Evolutionary conservation across 2,329 filamentous ascomycete genomes (phyloP).

Genomic region (Sporothrix humicola): DNA sequence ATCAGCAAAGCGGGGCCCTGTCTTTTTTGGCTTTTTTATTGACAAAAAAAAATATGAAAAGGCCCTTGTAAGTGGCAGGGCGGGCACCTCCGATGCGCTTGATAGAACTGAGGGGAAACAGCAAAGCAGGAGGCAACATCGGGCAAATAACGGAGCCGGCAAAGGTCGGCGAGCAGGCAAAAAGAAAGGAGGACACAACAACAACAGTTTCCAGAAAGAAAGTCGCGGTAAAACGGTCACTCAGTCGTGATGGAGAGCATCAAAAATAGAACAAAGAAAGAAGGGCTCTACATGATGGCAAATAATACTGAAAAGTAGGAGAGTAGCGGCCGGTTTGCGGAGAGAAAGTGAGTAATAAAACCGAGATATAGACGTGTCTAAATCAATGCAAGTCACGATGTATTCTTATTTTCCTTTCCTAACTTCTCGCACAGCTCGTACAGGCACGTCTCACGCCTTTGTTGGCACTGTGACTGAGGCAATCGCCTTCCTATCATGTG

Average conservation of each 20-base stretch:
- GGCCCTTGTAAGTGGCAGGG: neutral
- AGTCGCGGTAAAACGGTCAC: too few relatives aligned
- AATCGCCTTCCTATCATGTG: neutral
- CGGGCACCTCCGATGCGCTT: neutral
- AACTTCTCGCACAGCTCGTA: neutral
- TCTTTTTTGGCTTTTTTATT: neutral
- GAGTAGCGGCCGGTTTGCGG: neutral
- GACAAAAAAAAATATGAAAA: neutral
- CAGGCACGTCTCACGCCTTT: neutral
- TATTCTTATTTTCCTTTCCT: too few relatives aligned
- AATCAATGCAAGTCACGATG: neutral
- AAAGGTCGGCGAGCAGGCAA: neutral
- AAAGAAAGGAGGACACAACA: neutral
- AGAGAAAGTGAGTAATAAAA: neutral
- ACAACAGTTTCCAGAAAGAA: neutral
- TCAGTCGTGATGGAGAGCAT: too few relatives aligned
- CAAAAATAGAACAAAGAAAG: slow-evolving; percentile 1
- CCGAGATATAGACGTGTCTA: neutral
- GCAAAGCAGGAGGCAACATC: neutral
- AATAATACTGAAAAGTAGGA: neutral
- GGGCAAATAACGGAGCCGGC: neutral
- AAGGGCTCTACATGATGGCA: neutral
- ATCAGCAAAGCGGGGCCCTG: slow-evolving; percentile 20
- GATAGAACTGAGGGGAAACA: neutral
- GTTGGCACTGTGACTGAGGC: neutral